A percentile compares a stretch with the other conserved stretches of the same genome.
These are phyloP conservation scores for Thielaviopsis euricoi DNA, from an alignment of 2,329 filamentous ascomycete genomes.

Conservation along the genomic window DNA sequence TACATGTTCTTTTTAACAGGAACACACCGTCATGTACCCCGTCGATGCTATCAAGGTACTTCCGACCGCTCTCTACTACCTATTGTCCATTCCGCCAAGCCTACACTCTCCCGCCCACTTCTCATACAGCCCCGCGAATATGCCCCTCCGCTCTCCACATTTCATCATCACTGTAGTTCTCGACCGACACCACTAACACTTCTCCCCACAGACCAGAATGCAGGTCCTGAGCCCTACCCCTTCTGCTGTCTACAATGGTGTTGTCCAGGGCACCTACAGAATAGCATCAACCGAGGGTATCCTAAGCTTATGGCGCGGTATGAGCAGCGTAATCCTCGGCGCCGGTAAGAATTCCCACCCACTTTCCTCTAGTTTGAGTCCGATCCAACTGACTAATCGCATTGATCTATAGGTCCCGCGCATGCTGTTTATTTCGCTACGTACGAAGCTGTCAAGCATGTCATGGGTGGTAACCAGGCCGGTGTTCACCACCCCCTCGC, in stretches of 20 bases:
- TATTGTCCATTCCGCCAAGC: too few species aligned
- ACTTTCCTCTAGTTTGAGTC: background rate
- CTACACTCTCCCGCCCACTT: background rate
- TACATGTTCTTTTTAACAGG: slow-evolving; percentile 35
- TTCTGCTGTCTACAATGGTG: slow-evolving; percentile 68
- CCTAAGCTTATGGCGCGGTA: slow-evolving; percentile 83
- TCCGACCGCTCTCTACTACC: background rate
- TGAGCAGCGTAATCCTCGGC: slow-evolving; percentile 90
- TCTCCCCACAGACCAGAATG: slow-evolving; percentile 65
- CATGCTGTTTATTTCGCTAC: slow-evolving; percentile 98
- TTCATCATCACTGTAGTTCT: background rate
- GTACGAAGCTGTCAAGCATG: slow-evolving; percentile 91
- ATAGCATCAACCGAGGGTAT: slow-evolving; percentile 84
- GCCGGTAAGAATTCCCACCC: slow-evolving; percentile 47
- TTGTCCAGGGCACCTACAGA: slow-evolving; percentile 81
- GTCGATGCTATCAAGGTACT: slow-evolving; percentile 91
- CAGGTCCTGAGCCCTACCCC: slow-evolving; percentile 80
- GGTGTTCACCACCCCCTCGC: slow-evolving; percentile 85
- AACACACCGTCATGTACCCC: slow-evolving; percentile 98
- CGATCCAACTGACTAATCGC: slow-evolving; percentile 14
- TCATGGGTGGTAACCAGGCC: slow-evolving; percentile 79
- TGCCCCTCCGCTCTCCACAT: background rate
- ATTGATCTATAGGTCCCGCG: slow-evolving; percentile 54
- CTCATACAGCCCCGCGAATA: too few species aligned
- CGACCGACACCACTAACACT: background rate